A percentile compares a stretch with the other conserved stretches of the same genome.
phyloP scores from a whole-genome alignment of 2,329 filamentous ascomycete genomes.

The Curvularia spicifera region DNA sequence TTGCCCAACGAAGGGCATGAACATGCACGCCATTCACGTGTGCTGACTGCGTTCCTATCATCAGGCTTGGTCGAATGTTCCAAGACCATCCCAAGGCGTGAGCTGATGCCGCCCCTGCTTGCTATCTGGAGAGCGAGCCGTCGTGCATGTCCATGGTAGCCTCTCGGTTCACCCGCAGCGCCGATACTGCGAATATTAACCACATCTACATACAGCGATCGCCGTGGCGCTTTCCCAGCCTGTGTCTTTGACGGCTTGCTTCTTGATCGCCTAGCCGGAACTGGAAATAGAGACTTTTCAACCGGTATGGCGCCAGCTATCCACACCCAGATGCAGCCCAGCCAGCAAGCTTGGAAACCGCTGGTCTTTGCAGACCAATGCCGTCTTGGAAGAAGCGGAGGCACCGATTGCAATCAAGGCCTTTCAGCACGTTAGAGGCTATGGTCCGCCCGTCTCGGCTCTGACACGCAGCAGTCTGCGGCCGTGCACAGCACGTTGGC shows the following conservation, averaged over 20 bases:
- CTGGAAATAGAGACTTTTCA: slow-evolving; percentile 22
- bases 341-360: slow-evolving; percentile 12
- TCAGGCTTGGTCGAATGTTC: background rate
- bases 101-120: background rate
- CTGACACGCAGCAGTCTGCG: slow-evolving; percentile 30
- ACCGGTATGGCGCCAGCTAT: slow-evolving; percentile 11
- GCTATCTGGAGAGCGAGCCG: background rate
- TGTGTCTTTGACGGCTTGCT: slow-evolving; percentile 2
- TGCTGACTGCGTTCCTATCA: slow-evolving; percentile 4
- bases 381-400: slow-evolving; percentile 22
- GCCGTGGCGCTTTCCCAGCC: background rate
- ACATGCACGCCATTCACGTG: slow-evolving; percentile 3
- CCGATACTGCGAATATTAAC: slow-evolving; percentile 3
- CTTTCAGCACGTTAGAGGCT: slow-evolving; percentile 22
- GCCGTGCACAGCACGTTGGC: slow-evolving; percentile 30
- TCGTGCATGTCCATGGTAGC: slow-evolving; percentile 1
- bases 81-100: background rate
- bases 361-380: slow-evolving; percentile 20
- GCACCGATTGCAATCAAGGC: slow-evolving; percentile 12
- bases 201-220: slow-evolving; percentile 6
- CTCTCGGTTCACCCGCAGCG: background rate
- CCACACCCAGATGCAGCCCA: slow-evolving; percentile 14
- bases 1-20: background rate
- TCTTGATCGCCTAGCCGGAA: slow-evolving; percentile 15
- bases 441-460: slow-evolving; percentile 23